phyloP scores from a whole-genome alignment of 169 alveolate genomes.

The Plasmodium sp. region DNA sequence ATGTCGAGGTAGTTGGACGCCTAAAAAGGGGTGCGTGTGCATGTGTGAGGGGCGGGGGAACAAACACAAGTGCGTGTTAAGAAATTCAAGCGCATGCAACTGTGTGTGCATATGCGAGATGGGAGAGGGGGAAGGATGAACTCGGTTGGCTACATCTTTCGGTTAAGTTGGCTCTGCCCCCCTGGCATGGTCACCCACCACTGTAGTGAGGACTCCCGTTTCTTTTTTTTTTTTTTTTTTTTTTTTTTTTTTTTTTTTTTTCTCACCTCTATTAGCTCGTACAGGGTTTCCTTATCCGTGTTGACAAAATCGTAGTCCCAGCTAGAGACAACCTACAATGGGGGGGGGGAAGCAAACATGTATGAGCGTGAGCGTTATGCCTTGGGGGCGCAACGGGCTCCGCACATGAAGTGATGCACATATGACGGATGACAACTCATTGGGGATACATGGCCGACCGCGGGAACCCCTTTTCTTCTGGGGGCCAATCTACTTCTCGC shows the following conservation, averaged over 20 bases:
- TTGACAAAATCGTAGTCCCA: slow-evolving; percentile 96
- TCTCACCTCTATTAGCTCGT: slow-evolving; percentile 91
- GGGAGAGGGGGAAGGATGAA: not conserved
- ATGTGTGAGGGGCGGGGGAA: not conserved
- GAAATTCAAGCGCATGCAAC: not conserved
- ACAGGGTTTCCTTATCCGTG: slow-evolving; percentile 92
- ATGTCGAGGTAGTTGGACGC: slow-evolving; percentile 96
- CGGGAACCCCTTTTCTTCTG: not conserved
- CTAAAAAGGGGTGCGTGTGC: slow-evolving; percentile 40
- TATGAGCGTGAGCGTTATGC: not conserved
- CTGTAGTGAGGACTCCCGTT: not conserved
- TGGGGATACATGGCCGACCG: not conserved
- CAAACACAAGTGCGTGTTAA: not conserved
- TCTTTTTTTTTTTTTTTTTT: too few relatives aligned
- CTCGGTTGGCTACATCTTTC: not conserved
- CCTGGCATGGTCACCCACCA: not conserved
- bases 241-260: not conserved
- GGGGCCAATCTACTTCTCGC: not conserved
- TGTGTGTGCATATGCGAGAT: not conserved
- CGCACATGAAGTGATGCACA: not conserved
- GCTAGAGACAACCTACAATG: slow-evolving; percentile 85
- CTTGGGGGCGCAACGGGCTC: not conserved
- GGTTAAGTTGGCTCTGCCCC: not conserved
- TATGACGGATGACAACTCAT: not conserved
- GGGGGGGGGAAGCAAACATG: not conserved